Evolutionary conservation across 2,329 filamentous ascomycete genomes (phyloP), one percentile per base, ranked within the genome.

Genomic region (Didymella keratinophila): DNA sequence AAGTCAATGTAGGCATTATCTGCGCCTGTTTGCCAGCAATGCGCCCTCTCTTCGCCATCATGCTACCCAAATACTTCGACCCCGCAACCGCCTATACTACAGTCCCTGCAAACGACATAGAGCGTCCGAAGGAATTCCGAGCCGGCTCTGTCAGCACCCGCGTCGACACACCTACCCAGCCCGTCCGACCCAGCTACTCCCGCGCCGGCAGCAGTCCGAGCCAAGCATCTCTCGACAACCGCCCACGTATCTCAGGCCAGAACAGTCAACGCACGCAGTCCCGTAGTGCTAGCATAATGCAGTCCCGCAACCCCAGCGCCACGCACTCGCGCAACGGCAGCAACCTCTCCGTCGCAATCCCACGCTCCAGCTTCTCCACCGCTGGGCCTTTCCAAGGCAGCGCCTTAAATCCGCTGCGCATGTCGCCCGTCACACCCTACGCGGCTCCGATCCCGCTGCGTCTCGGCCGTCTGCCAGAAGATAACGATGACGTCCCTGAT

Each of bases 41-140:
- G 60, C 73, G 74, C 7, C 72, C 73, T 2, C 64, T 76, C 4
- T 60, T 76, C 5, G 64, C 69, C 5, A 51, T 73, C 0, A 64
- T 81, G 30, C 77, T 82, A 62, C 81, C 81, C 39, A 58, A 66
- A 25, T 71, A 73, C 54, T 76, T 76, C 42, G 67, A 70, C 3
- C 53, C 61, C 1, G 57, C 63, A 32, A 37, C 63, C 3, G 62
- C 58, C 41, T 66, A 63, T 50, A 58, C 58, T 8, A 68, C 60
- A 5, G 37, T 52, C 6, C 63, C 55, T 2, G 45, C 50, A 6
- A 16, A 52, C 25, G 70, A 75, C 44, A 52, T 70, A 44, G 69
- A 74, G 46, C 70, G 58, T 36, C 46, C 58, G 14, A 68, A 67
- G 43, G 58, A 69, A 23, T 20, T 58, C 6, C 52, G 56, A 39